Evolutionary conservation across 352 stramenopile species (phyloP).

Genomic region (Pythium grandisporangium): DNA sequence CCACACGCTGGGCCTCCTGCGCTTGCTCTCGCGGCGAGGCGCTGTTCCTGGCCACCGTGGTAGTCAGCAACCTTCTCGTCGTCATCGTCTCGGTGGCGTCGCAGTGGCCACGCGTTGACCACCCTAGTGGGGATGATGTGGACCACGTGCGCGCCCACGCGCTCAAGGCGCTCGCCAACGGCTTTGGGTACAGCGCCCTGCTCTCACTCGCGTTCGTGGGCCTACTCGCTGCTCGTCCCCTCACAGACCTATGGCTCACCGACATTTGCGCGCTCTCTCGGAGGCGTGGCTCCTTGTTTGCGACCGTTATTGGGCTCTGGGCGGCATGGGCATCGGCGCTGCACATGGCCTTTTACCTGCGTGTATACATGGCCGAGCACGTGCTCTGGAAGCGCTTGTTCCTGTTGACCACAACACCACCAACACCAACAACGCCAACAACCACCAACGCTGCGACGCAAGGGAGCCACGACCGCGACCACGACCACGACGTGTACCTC

Average conservation of each 20-base stretch:
- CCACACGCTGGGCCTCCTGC: background rate
- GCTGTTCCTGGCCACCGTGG: background rate
- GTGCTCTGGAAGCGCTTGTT: conserved; percentile 1
- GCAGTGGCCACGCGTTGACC: background rate
- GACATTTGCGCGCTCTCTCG: background rate
- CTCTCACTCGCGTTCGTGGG: conserved; percentile 1
- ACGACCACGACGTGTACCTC: background rate
- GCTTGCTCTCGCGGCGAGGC: background rate
- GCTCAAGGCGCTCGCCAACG: conserved; percentile 4
- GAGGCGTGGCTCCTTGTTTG: background rate
- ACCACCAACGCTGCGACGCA: background rate
- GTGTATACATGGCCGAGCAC: background rate
- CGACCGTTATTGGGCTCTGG: background rate
- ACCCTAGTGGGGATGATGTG: background rate
- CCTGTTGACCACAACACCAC: too few species aligned
- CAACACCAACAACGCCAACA: too few species aligned
- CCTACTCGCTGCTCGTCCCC: background rate
- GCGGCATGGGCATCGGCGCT: background rate
- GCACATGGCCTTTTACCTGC: conserved; percentile 1
- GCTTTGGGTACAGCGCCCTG: conserved; percentile 2
- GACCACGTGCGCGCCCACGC: background rate
- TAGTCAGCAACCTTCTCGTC: background rate
- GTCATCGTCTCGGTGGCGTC: background rate
- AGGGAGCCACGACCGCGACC: too few species aligned
- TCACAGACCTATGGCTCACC: background rate